These are phyloP conservation scores for Xylaria venustula DNA, from an alignment of 495 filamentous ascomycete genomes.

Conservation along the genomic window DNA sequence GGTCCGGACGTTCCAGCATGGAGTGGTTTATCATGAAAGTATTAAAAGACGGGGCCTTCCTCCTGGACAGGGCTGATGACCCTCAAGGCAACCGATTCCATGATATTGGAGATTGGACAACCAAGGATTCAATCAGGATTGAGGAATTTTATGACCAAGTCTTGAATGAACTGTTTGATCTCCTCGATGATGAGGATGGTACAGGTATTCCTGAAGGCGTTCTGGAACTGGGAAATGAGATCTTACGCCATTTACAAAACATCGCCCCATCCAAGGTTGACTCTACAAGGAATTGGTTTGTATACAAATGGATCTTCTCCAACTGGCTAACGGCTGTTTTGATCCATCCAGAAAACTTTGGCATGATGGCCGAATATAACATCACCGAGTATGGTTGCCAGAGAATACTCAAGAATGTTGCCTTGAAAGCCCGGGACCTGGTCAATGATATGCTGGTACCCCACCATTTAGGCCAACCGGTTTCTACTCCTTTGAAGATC, in stretches of 20 bases:
- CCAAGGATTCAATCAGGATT: slow-evolving; percentile 71
- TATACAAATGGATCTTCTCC: slow-evolving; percentile 89
- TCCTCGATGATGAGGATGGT: slow-evolving; percentile 75
- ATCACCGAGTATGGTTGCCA: slow-evolving; percentile 87
- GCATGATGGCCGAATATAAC: slow-evolving; percentile 86
- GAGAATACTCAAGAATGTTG: slow-evolving; percentile 82
- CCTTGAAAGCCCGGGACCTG: slow-evolving; percentile 70
- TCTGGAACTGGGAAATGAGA: slow-evolving; percentile 76
- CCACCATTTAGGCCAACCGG: slow-evolving; percentile 54
- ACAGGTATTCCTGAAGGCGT: slow-evolving; percentile 84
- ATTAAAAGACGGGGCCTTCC: slow-evolving; percentile 85
- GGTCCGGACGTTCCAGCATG: slow-evolving; percentile 84
- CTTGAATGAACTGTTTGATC: slow-evolving; percentile 76
- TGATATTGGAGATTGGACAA: slow-evolving; percentile 60
- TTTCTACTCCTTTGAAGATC: slow-evolving; percentile 63
- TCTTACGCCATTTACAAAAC: slow-evolving; percentile 72
- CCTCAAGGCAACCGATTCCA: slow-evolving; percentile 58
- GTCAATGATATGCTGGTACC: slow-evolving; percentile 62
- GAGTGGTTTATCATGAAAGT: slow-evolving; percentile 93
- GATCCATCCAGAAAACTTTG: slow-evolving; percentile 85
- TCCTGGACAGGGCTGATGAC: slow-evolving; percentile 77
- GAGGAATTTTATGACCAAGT: slow-evolving; percentile 90
- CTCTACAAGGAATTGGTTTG: slow-evolving; percentile 72
- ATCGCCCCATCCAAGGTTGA: slow-evolving; percentile 56
- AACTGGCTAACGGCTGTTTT: slow-evolving; percentile 81